These are phyloP conservation scores for Meira miltonrushii DNA, from an alignment of 1,284 basidiomycete genomes.

Conservation along the genomic window DNA sequence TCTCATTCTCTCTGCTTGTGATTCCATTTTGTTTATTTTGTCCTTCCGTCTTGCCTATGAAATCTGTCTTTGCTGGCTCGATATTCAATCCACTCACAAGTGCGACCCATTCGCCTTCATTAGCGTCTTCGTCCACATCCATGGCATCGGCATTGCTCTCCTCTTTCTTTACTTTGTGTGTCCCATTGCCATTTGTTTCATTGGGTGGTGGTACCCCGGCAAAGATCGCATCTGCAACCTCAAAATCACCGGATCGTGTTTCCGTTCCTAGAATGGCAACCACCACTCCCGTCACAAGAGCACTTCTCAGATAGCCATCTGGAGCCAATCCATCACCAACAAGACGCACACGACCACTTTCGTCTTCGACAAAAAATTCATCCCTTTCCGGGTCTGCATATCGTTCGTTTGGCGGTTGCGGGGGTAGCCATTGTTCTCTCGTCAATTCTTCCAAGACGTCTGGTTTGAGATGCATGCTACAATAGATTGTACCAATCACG, in stretches of 20 bases:
- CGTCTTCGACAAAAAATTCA: constrained; percentile 60
- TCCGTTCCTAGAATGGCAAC: constrained; percentile 88
- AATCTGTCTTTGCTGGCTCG: background rate
- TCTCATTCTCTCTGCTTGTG: constrained; percentile 1
- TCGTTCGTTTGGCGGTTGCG: constrained; percentile 58
- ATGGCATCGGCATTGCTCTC: background rate
- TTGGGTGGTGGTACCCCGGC: background rate
- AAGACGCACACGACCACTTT: constrained; percentile 55
- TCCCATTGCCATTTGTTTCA: background rate
- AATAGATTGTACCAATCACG: constrained; percentile 88
- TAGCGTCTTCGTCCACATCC: constrained; percentile 17
- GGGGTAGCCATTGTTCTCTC: constrained; percentile 85
- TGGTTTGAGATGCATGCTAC: constrained; percentile 96
- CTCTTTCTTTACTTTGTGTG: constrained; percentile 7
- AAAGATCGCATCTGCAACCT: constrained; percentile 67
- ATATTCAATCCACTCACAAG: background rate
- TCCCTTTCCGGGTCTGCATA: constrained; percentile 66
- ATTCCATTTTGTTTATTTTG: constrained; percentile 7
- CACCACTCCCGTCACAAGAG: constrained; percentile 58
- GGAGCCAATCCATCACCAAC: constrained; percentile 62
- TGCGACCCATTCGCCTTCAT: constrained; percentile 25
- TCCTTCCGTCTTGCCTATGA: constrained; percentile 44
- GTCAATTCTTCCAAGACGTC: constrained; percentile 93
- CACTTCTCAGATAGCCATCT: constrained; percentile 22
- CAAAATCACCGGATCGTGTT: constrained; percentile 81